phyloP scores from a whole-genome alignment of 192 early-diverging fungal genomes.

The Rhizophagus sp. region DNA sequence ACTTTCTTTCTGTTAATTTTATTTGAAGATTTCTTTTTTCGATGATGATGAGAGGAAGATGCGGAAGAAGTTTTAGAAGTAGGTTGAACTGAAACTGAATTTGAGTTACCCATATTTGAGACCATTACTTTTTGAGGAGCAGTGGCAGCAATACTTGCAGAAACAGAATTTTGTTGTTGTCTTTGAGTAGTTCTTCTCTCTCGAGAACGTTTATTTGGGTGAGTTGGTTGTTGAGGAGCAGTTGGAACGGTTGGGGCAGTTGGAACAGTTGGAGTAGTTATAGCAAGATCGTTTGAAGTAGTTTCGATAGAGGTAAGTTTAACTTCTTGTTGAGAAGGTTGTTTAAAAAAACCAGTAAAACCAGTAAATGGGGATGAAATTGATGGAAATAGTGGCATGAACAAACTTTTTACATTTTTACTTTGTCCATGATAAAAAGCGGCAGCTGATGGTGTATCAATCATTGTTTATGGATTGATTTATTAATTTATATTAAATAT shows the following conservation, averaged over 20 bases:
- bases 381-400: slow-evolving; percentile 1
- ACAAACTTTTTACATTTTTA: slow-evolving; percentile 5
- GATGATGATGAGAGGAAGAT: not conserved
- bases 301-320: not conserved
- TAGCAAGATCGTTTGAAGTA: not conserved
- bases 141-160: not conserved
- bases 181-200: not conserved
- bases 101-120: not conserved
- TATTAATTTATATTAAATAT: not conserved
- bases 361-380: not conserved
- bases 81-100: not conserved
- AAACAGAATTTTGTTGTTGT: slow-evolving; percentile 24
- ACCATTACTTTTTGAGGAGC: not conserved
- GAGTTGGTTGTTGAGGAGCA: slow-evolving; percentile 7
- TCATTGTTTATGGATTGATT: not conserved
- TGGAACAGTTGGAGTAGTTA: not conserved
- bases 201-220: not conserved
- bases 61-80: not conserved
- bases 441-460: slow-evolving; percentile 17
- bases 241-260: not conserved
- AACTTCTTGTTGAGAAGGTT: slow-evolving; percentile 1
- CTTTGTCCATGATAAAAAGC: slow-evolving; percentile 11
- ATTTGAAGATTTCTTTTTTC: slow-evolving; percentile 20
- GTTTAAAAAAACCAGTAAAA: not conserved
- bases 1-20: slow-evolving; percentile 41